Conservation (phyloP, 352 stramenopile genomes). For the Peronosclerospora sorghi region DNA sequence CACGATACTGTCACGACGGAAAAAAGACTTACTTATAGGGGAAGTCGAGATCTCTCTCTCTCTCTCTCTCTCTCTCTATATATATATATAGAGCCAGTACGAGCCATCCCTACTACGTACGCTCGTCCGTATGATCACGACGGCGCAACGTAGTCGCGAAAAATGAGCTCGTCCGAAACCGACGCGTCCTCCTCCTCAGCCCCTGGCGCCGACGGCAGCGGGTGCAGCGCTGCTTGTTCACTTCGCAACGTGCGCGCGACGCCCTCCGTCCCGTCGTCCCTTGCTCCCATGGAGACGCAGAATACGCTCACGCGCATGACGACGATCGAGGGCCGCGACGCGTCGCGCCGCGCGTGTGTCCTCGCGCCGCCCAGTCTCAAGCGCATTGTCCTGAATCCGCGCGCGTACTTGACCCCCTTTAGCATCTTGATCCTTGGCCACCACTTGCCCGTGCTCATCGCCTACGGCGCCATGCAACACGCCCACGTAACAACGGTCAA, state of each 20-base stretch:
- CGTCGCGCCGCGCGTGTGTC: conserved; percentile 4
- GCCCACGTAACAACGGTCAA: conserved; percentile 14
- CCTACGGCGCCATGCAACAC: conserved; percentile 28
- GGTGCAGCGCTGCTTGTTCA: no score
- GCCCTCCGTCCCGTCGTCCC: neutral
- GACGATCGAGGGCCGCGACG: conserved; percentile 16
- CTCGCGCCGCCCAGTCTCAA: conserved; percentile 32
- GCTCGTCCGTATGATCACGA: no score
- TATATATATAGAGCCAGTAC: no score
- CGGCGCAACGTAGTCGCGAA: no score
- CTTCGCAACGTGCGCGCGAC: conserved; percentile 1
- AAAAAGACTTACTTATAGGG: no score
- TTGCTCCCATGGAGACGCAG: neutral
- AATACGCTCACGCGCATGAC: conserved; percentile 15
- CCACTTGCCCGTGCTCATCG: conserved; percentile 55
- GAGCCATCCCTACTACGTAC: no score
- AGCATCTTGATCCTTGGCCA: conserved; percentile 41
- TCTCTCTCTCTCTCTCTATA: no score
- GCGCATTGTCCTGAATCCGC: conserved; percentile 67
- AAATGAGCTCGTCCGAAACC: no score
- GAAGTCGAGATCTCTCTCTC: no score
- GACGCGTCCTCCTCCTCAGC: no score
- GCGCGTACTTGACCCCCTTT: conserved; percentile 60
- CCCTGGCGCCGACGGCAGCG: no score
- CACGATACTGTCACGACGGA: no score